These are phyloP conservation scores for Populus davidiana DNA, from an alignment of 345 rosid species.

Conservation along the genomic window DNA sequence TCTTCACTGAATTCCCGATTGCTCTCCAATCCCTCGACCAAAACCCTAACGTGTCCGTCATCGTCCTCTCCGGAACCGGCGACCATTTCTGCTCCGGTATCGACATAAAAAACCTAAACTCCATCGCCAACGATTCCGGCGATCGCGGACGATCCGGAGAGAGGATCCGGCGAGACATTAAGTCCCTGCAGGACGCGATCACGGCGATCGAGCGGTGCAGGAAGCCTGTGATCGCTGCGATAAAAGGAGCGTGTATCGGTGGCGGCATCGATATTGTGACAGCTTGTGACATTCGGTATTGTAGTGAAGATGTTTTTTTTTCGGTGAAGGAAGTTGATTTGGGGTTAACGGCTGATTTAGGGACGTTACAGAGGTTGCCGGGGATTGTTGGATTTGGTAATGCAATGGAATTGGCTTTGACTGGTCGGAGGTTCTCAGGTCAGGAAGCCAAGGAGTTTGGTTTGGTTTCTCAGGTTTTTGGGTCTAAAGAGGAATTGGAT, in stretches of 20 bases:
- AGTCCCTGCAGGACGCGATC: constrained; percentile 60
- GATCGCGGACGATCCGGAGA: constrained; percentile 56
- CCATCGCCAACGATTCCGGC: constrained; percentile 14
- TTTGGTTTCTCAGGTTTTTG: constrained; percentile 63
- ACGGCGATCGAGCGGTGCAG: constrained; percentile 77
- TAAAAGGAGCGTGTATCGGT: constrained; percentile 80
- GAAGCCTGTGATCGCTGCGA: constrained; percentile 69
- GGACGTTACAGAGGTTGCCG: constrained; percentile 83
- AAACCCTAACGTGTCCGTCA: constrained; percentile 47
- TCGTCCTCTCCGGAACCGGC: constrained; percentile 65
- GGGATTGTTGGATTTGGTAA: constrained; percentile 62
- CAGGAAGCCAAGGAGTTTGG: constrained; percentile 73
- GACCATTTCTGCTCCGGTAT: constrained; percentile 81
- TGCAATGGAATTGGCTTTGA: constrained; percentile 69
- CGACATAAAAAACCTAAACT: constrained; percentile 46
- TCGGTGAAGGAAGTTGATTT: constrained; percentile 79
- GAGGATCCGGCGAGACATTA: constrained; percentile 51
- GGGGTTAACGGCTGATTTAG: constrained; percentile 77
- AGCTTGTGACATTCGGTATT: constrained; percentile 77
- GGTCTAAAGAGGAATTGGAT: constrained; percentile 54
- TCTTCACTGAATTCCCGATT: constrained; percentile 62
- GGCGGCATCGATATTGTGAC: constrained; percentile 64
- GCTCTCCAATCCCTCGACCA: constrained; percentile 62
- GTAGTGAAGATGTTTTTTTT: constrained; percentile 60
- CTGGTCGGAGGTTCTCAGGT: constrained; percentile 61